Evolutionary conservation across 345 rosid species (phyloP), one percentile per base, ranked within the genome.

Genomic region (Sapria himalayana): DNA sequence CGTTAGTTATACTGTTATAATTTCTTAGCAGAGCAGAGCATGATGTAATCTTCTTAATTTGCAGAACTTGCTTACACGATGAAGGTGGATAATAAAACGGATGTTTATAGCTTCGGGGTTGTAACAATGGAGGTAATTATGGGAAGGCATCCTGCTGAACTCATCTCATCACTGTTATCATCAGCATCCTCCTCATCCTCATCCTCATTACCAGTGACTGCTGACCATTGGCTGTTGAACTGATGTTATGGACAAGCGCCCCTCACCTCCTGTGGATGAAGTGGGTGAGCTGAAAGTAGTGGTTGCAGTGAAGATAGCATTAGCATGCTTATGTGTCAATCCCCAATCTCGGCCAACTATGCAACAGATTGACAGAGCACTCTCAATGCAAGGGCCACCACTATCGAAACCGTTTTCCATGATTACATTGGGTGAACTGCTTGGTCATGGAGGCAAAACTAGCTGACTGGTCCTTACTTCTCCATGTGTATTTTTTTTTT

Each of bases 51-150:
- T n/a, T n/a, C n/a, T n/a, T n/a, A n/a, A n/a, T 29, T 15, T 36
- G 59, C 43, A 63, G 69, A 63, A 33, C 45, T 63, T 25, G 69
- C 64, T 35, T 63, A 63, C 41, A 58, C 69, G 5, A 50, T 54
- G 57, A 43, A 41, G 38, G 47, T 54, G n/a, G 58, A 48, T 0
- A 52, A 58, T 44, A 63, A 63, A 29, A 36, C 54, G n/a, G 69
- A 63, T 17, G 60, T 58, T 2, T 58, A 49, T 29, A 57, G 69
- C 46, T 54, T 63, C 19, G 64, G 69, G 15, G 69, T 63, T 1
- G 33, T 58, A 18, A 25, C 54, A 7, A 54, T 63, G 0, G 64
- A 63, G 19, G 35, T 48, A 14, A 17, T 58, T 1, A 50, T 41
- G 51, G 69, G 64, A 7, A 29, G 17, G 6, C 61, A 58, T 44